These are phyloP conservation scores for Nicotiana tomentosiformis DNA, from an alignment of 257 asterid species.

Conservation along the genomic window DNA sequence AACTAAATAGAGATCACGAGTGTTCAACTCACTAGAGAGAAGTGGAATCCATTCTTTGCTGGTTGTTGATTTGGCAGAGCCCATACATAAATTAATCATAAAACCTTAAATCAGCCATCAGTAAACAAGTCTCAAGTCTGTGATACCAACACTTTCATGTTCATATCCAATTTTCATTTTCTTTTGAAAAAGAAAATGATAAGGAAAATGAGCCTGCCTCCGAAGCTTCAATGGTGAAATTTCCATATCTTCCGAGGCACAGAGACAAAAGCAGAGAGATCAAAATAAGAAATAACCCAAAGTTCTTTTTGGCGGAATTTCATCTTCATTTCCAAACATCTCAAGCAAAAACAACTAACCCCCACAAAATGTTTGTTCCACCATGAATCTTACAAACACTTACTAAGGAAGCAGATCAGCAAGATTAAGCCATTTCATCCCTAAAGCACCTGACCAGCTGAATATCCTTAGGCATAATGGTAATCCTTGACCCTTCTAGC, in stretches of 20 bases:
- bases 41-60: not conserved
- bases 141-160: not conserved
- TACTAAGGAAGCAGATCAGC: not conserved
- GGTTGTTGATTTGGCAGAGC: not conserved
- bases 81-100: not conserved
- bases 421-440: not conserved
- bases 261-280: not conserved
- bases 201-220: not conserved
- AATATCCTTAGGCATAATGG: not conserved
- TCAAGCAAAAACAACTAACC: too few relatives aligned
- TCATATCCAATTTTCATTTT: not conserved
- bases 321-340: too few relatives aligned
- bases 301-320: too few relatives aligned
- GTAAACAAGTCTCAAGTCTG: not conserved
- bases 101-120: not conserved
- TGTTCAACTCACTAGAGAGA: not conserved
- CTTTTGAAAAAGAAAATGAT: not conserved
- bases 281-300: too few relatives aligned
- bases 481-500: not conserved
- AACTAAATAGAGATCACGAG: not conserved
- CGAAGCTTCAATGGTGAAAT: not conserved
- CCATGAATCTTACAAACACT: not conserved
- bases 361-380: not conserved
- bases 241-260: not conserved
- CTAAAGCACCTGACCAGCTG: not conserved